A percentile compares a stretch with the other conserved stretches of the same genome.
Evolutionary conservation across 768 basidiomycete genomes (phyloP).

Genomic region (Ramaria sp.): DNA sequence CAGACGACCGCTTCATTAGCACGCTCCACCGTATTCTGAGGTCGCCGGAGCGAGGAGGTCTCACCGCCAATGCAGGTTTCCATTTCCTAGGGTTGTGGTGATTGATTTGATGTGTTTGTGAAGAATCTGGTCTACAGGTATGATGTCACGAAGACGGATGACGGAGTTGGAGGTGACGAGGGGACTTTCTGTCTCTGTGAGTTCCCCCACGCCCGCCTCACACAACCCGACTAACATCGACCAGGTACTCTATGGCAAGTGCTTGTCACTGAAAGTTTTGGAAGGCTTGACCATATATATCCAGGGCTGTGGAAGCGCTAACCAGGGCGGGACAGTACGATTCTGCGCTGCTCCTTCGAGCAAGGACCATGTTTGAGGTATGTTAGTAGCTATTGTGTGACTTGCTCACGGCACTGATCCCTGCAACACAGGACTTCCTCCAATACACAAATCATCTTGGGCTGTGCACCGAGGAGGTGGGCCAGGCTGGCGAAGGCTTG

Average conservation of each 20-base stretch:
- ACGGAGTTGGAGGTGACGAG: conserved; percentile 94
- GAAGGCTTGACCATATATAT: not conserved
- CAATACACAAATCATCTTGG: conserved; percentile 83
- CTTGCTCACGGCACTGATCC: not conserved
- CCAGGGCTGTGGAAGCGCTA: conserved; percentile 79
- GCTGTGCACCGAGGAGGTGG: conserved; percentile 78
- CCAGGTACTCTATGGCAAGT: conserved; percentile 52
- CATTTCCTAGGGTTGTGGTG: not conserved
- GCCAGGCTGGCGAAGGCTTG: conserved; percentile 73
- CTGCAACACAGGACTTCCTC: conserved; percentile 48
- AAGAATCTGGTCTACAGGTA: conserved; percentile 86
- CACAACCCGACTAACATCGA: not conserved
- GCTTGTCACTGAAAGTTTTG: not conserved
- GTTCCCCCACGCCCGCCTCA: not conserved
- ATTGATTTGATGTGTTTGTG: not conserved
- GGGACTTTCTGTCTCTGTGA: conserved; percentile 83
- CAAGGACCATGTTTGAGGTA: conserved; percentile 87
- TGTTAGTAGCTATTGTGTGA: conserved; percentile 7
- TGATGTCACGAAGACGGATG: conserved; percentile 74
- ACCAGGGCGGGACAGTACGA: conserved; percentile 82
- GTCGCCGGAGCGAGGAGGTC: conserved; percentile 81
- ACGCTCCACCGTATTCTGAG: conserved; percentile 79
- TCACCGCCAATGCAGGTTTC: conserved; percentile 65
- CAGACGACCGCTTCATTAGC: conserved; percentile 80
- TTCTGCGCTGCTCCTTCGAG: conserved; percentile 47